Percentiles rank a stretch among this genome's conserved stretches.
These are phyloP conservation scores for Seminavis robusta DNA, from an alignment of 108 stramenopile species.

Conservation along the genomic window DNA sequence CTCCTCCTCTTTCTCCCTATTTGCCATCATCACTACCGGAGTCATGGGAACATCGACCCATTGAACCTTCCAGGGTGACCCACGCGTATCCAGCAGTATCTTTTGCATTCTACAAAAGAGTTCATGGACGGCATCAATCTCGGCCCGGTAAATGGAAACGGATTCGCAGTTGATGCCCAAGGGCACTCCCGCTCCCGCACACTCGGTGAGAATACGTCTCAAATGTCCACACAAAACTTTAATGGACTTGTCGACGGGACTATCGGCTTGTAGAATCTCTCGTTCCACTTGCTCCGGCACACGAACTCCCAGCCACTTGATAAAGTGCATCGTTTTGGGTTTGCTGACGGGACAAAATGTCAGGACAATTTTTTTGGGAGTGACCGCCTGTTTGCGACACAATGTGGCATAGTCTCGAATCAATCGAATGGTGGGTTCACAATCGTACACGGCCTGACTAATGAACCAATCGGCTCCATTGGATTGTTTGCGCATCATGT, in stretches of 20 bases:
- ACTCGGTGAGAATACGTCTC: conserved; percentile 26
- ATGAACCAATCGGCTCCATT: conserved; percentile 64
- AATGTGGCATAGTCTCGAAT: conserved; percentile 48
- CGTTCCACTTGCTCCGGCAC: conserved; percentile 47
- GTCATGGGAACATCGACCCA: conserved; percentile 34
- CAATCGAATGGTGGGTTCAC: conserved; percentile 50
- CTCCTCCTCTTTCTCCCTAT: not conserved
- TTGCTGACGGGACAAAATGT: conserved; percentile 59
- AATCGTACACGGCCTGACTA: conserved; percentile 52
- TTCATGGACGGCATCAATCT: conserved; percentile 62
- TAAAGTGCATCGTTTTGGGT: conserved; percentile 52
- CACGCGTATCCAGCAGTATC: conserved; percentile 32
- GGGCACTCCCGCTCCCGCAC: conserved; percentile 35
- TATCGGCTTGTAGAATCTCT: conserved; percentile 27
- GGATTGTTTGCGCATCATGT: conserved; percentile 51
- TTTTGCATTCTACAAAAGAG: conserved; percentile 44
- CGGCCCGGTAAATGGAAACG: conserved; percentile 48
- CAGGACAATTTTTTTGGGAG: conserved; percentile 47
- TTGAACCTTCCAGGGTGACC: conserved; percentile 40
- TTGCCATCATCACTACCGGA: not conserved
- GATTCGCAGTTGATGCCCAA: conserved; percentile 48
- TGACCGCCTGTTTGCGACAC: conserved; percentile 31
- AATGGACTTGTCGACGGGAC: conserved; percentile 30
- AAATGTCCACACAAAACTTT: conserved; percentile 36
- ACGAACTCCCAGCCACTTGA: conserved; percentile 60